Percentiles rank a stretch among this genome's conserved stretches.
Evolutionary conservation across 305 asterid genomes (phyloP).

Genomic region (Fraxinus platypoda): DNA sequence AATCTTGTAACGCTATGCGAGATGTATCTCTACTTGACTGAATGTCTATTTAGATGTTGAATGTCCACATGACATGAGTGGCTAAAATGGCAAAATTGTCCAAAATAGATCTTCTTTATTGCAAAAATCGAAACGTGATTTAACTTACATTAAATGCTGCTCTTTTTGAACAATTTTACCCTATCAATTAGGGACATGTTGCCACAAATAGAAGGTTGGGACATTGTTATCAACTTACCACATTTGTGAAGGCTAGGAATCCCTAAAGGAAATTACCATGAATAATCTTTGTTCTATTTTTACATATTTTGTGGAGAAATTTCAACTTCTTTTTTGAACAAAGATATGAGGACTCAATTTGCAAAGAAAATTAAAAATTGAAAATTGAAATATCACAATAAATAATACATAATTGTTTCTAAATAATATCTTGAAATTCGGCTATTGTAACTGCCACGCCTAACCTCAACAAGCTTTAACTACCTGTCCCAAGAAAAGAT

Average conservation of each 20-base stretch:
- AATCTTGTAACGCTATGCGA: not conserved
- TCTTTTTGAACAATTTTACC: not conserved
- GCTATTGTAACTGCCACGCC: not conserved
- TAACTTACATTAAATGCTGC: not conserved
- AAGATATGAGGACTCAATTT: no score
- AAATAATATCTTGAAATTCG: not conserved
- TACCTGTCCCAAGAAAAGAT: not conserved
- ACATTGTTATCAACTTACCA: not conserved
- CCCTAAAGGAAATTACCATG: not conserved
- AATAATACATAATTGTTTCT: not conserved
- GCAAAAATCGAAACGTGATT: not conserved
- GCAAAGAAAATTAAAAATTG: no score
- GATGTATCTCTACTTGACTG: not conserved
- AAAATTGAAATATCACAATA: no score
- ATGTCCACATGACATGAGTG: not conserved
- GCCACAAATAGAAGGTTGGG: not conserved
- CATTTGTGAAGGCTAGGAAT: not conserved
- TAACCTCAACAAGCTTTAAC: not conserved
- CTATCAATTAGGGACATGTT: not conserved
- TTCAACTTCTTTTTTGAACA: no score
- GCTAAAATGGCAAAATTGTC: not conserved
- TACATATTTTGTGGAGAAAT: not conserved
- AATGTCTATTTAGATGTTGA: not conserved
- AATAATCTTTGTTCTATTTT: not conserved
- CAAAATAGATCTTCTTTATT: no score